Percentiles rank a stretch among this genome's conserved stretches.
These are phyloP conservation scores for Torulaspora pretoriensis DNA, from an alignment of 1,139 yeast species.

Conservation along the genomic window DNA sequence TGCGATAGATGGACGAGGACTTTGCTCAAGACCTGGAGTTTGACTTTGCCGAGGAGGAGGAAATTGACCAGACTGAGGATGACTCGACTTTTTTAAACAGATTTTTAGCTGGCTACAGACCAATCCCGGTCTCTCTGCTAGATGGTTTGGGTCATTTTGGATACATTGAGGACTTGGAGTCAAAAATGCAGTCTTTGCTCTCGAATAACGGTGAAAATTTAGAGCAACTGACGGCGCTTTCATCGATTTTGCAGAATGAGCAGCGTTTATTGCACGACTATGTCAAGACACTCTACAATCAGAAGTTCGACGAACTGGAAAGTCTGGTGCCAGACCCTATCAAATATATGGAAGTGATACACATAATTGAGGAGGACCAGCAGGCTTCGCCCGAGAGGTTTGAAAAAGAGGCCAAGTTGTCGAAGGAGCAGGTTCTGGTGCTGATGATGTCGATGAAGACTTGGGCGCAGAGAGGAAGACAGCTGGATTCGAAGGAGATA, in stretches of 20 bases:
- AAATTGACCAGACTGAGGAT: constrained; percentile 7
- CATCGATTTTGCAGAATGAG: constrained; percentile 8
- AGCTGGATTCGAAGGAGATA: constrained; percentile 41
- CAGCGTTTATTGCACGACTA: constrained; percentile 48
- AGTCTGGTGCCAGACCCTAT: constrained; percentile 59
- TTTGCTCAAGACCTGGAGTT: constrained; percentile 35
- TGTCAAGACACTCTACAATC: constrained; percentile 51
- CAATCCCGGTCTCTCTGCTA: constrained; percentile 1
- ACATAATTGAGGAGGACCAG: constrained; percentile 42
- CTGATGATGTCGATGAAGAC: constrained; percentile 69
- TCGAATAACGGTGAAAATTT: background rate
- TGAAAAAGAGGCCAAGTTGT: constrained; percentile 24
- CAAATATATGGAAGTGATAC: constrained; percentile 57
- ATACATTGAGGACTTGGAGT: background rate
- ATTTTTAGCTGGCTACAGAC: constrained; percentile 5
- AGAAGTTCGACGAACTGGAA: constrained; percentile 69
- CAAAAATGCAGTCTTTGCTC: background rate
- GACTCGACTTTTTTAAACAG: constrained; percentile 4
- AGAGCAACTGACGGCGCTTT: constrained; percentile 1
- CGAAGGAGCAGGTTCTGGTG: constrained; percentile 63
- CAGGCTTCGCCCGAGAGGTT: constrained; percentile 39
- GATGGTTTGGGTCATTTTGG: background rate
- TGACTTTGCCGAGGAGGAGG: constrained; percentile 24
- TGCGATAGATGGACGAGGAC: constrained; percentile 25
- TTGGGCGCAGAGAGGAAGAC: constrained; percentile 32